These are phyloP conservation scores for Trichoderma semiorbis DNA, from an alignment of 2,329 filamentous ascomycete species.

Conservation along the genomic window DNA sequence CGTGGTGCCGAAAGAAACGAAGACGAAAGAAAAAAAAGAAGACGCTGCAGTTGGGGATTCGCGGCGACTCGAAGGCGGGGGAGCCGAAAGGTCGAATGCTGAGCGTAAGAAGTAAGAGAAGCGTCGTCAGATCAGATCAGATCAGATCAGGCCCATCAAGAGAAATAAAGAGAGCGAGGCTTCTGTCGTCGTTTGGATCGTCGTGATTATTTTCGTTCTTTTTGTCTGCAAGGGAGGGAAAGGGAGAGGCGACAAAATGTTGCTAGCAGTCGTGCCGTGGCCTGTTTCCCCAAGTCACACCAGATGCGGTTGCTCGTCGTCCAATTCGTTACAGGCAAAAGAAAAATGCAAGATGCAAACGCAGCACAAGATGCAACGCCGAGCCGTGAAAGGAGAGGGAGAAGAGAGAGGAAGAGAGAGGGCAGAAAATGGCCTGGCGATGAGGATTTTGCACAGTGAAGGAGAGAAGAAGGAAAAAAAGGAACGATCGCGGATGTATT, in stretches of 20 bases:
- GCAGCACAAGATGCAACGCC: slow-evolving; percentile 14
- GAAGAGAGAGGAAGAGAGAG: not conserved
- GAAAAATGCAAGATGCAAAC: slow-evolving; percentile 11
- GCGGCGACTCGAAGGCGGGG: slow-evolving; percentile 6
- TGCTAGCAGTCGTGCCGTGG: not conserved
- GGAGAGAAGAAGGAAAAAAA: not conserved
- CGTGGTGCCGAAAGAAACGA: not conserved
- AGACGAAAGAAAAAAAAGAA: not conserved
- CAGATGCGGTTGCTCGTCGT: not conserved
- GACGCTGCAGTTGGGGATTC: not conserved
- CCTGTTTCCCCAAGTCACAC: not conserved
- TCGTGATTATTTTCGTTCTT: not conserved
- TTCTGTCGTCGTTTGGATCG: not conserved
- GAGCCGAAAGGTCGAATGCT: not conserved
- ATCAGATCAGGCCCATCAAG: slow-evolving; percentile 5
- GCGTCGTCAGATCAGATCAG: slow-evolving; percentile 3
- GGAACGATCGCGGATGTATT: slow-evolving; percentile 10
- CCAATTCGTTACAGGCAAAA: slow-evolving; percentile 3
- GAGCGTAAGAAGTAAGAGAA: not conserved
- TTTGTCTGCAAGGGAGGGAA: slow-evolving; percentile 1
- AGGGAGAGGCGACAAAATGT: not conserved
- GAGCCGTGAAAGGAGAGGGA: not conserved
- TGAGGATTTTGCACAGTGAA: not conserved
- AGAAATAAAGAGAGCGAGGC: slow-evolving; percentile 1
- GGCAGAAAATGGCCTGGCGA: not conserved